Conservation (phyloP, 169 alveolate genomes). For the Eimeria sp. region DNA sequence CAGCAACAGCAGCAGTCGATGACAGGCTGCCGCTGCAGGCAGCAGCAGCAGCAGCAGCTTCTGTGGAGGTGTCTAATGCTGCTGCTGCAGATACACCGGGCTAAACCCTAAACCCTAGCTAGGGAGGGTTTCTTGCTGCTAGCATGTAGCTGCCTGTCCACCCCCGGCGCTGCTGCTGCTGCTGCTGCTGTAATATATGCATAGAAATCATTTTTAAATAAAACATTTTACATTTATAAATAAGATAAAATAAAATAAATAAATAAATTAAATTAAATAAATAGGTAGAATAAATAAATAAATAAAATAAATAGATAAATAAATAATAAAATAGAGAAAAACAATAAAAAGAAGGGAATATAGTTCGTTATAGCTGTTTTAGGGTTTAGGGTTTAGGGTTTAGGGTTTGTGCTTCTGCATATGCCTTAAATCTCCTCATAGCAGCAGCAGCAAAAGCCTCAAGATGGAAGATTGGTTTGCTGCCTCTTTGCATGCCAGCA, state of each 20-base stretch:
- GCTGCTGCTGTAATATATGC: neutral
- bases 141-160: too few relatives aligned
- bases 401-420: slow-evolving; percentile 8
- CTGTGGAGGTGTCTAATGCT: too few relatives aligned
- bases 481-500: slow-evolving; percentile 86
- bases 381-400: neutral
- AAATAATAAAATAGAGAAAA: neutral
- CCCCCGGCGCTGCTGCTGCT: too few relatives aligned
- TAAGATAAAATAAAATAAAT: neutral
- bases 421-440: neutral
- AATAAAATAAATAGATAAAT: neutral
- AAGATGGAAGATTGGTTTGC: slow-evolving; percentile 90
- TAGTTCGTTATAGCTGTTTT: neutral
- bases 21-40: too few relatives aligned
- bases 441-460: slow-evolving; percentile 83
- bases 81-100: too few relatives aligned
- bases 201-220: neutral
- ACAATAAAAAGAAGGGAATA: too few relatives aligned
- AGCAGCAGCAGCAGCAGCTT: too few relatives aligned
- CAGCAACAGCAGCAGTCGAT: too few relatives aligned
- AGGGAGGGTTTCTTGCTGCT: neutral
- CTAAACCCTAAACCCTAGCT: too few relatives aligned
- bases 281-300: neutral
- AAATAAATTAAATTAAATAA: too few relatives aligned
- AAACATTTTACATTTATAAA: neutral